Base-by-base conservation (phyloP, 2,329 filamentous ascomycete genomes). In the Eutypa lata region DNA sequence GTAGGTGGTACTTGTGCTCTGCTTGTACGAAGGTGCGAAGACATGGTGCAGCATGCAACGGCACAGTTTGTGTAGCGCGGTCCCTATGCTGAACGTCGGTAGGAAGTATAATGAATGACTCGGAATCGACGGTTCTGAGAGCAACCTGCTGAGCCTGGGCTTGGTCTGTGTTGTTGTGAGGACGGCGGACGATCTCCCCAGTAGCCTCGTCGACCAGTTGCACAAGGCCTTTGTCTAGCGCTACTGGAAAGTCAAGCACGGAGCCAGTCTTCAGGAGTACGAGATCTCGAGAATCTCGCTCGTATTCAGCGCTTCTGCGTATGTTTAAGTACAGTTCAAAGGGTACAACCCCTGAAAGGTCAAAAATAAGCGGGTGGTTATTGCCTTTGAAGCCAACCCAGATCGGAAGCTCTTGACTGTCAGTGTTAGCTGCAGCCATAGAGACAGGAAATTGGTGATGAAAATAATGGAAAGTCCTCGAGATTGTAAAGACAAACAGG, bases 181-280 rank as follows among this genome's bases (percentile, higher is more conserved):
- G 31, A 28, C 26, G 46, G 46, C 31, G 28, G 18, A 48, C 26
- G 22, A 37, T 37, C 24, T 18, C 21, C 28, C 37, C 19, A 24
- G 31, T 48, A 37, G 31, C 46, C 18, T 48, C 46, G 18, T 48
- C 46, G 26, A 48, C 22, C n/a, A 48, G n/a, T 35, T 48, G 26
- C 18, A 48, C 10, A 16, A 48, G 46, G 37, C 46, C 46, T 48
- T 48, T 47, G 44, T 47, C 44, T 31, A 47, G 44, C 28, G 44
- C 44, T 18, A 31, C 22, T 31, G 44, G 44, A 31, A 47, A 31
- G 33, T 47, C 44, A 47, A 47, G 28, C 24, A 47, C 44, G 24
- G 44, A 47, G 21, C 22, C 44, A 28, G 26, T 28, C 24, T 31
- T n/a, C 16, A 24, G 10, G 33, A 47, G 26, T n/a, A 47, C 2